Base-by-base conservation (phyloP, 441 rosid species). In the Pelargonium fulgidum region DNA sequence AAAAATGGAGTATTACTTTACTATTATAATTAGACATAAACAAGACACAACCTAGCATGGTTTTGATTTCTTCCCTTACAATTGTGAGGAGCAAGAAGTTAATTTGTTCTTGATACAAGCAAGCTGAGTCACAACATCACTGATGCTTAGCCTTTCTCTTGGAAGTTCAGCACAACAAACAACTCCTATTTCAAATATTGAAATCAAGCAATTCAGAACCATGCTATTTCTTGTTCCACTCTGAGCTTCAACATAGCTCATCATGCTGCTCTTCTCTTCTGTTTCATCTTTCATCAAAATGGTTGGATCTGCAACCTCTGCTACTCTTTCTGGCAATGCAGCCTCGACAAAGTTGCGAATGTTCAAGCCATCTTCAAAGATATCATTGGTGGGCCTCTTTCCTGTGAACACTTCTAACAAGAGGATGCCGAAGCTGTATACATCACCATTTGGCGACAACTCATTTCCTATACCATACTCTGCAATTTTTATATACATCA, bases 131-230 rank as follows among this genome's bases (percentile, higher is more conserved):
- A 24, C 26, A 24, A 24, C 26, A 0, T 56, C 75, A 0, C 44
- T 16, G 0, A 33, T 54, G 12, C 17, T 20, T 61, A 44, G 0
- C 17, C 75, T 12, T 5, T 66, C 24, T 11, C 3, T 33, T 0
- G 70, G 66, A 26, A 14, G 47, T 10, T 66, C 62, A 11, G 0
- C 58, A 0, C 70, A 58, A n/a, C 62, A 58, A 0, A 65, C 65
- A 2, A 66, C 9, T n/a, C 66, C 75, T 36, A 66, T 36, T 44
- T 17, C 17, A 22, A 72, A 50, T 61, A 72, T 39, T 0, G 58
- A 10, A 0, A 0, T 13, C 10, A 72, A 63, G 36, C 66, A 11
- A 20, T 72, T 66, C 36, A 47, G 14, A 9, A 4, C 36, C 26
- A 24, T 24, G 26, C 26, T 24, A 24, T 24, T 24, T 24, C 26